Base-by-base conservation (phyloP, 2,329 filamentous ascomycete species). In the Thermoascus crustaceus region DNA sequence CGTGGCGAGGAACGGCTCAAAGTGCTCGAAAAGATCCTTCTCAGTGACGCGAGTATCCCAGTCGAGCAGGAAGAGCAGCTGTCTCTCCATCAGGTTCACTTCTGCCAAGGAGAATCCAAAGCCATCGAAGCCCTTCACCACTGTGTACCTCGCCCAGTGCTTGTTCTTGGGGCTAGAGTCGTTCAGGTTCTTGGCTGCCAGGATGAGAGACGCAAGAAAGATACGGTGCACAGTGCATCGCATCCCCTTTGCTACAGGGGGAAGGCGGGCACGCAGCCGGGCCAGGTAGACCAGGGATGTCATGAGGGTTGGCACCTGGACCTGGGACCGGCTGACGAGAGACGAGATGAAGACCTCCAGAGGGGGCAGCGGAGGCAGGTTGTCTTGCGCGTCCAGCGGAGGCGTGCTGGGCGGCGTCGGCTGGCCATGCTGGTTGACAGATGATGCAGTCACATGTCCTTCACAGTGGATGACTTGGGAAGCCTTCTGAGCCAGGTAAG, bases 81-180 rank as follows among this genome's bases (percentile, higher is more conserved):
- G 91, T 75, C 94, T 93, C 75, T 98, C 91, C 91, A 98, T 98
- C 43, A 96, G 74, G 70, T 98, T 98, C 53, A 98, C 91, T 67
- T 98, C 91, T 22, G 85, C 91, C 48, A 88, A 75, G 53, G 80
- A 89, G 72, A 98, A 96, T 50, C 87, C 85, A 55, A 96, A 98
- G 54, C 72, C 76, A 7, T 79, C 78, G 60, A 72, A 82, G 35
- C 75, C 77, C 43, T 72, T 73, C 49, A 94, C 80, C 52, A 80
- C 69, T 41, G 83, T 94, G 72, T 96, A 98, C 53, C 80, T 82
- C 46, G 91, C 88, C 91, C 91, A 98, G 73, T 98, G 91, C 79
- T 96, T 96, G 77, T 98, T 98, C 80, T 96, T 96, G 44, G 91
- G 91, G 8, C 87, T 95, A 42, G 87, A 94, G 72, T 96, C 91